phyloP scores from a whole-genome alignment of 176 grass and related monocot species.

The Bolboschoenus planiculmis region DNA sequence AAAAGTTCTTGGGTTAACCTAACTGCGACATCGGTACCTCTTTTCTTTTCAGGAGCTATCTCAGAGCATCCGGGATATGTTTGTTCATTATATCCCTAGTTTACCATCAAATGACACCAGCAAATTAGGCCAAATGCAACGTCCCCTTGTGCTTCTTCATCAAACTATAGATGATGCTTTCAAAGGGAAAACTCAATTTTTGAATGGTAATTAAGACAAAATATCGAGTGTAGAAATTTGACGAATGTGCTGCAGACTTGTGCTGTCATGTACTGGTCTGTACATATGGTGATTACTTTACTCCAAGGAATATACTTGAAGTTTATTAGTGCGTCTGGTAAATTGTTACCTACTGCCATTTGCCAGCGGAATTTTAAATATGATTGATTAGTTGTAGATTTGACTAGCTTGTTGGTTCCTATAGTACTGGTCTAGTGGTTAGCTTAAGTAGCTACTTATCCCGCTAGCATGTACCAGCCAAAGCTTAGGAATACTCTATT shows the following conservation, averaged over 20 bases:
- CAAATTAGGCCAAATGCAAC: slow-evolving; percentile 90
- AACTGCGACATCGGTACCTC: neutral
- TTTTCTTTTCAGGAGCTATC: slow-evolving; percentile 47
- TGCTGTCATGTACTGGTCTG: neutral
- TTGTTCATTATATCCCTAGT: slow-evolving; percentile 39
- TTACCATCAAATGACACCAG: slow-evolving; percentile 58
- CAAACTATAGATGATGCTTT: slow-evolving; percentile 97
- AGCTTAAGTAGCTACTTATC: neutral
- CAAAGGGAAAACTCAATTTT: slow-evolving; percentile 89
- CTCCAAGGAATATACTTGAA: neutral
- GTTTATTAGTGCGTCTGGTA: neutral
- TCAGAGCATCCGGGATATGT: slow-evolving; percentile 60
- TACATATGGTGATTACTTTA: neutral
- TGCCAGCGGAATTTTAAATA: neutral
- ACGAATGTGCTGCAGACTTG: neutral
- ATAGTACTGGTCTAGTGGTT: neutral
- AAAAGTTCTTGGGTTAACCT: neutral
- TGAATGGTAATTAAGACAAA: slow-evolving; percentile 54
- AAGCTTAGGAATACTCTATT: neutral
- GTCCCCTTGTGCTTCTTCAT: slow-evolving; percentile 81
- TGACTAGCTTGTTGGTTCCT: neutral
- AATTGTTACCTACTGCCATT: neutral
- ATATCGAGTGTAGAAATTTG: neutral
- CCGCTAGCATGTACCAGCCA: neutral
- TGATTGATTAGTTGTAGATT: neutral